phyloP scores from a whole-genome alignment of 2,329 filamentous ascomycete species.

The Xylaria polymorpha region DNA sequence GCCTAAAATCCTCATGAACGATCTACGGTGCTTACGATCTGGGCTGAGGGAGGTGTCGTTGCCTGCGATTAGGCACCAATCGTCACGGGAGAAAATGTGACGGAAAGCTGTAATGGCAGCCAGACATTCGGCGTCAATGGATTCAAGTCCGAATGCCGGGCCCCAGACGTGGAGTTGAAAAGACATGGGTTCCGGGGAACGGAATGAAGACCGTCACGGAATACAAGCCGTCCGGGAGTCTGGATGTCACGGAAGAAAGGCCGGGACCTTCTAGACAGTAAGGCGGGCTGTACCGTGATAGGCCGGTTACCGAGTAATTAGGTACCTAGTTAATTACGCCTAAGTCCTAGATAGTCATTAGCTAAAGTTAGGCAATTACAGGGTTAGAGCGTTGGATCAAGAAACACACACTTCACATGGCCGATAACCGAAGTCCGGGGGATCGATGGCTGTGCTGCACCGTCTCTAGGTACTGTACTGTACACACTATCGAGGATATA shows the following conservation, averaged over 20 bases:
- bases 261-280: not conserved
- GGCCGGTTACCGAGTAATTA: not conserved
- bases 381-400: too few species aligned
- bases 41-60: conserved; percentile 79
- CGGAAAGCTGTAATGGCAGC: conserved; percentile 83
- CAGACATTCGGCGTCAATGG: conserved; percentile 90
- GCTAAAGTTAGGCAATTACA: not conserved
- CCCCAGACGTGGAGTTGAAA: conserved; percentile 91
- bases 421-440: conserved; percentile 16
- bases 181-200: conserved; percentile 50
- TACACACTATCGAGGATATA: not conserved
- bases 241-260: not conserved
- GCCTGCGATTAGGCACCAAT: conserved; percentile 77
- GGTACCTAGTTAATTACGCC: not conserved
- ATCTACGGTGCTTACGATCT: conserved; percentile 66
- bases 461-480: too few species aligned
- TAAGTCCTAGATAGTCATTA: not conserved
- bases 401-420: not conserved
- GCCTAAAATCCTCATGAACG: conserved; percentile 32
- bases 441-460: not conserved
- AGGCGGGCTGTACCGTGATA: conserved; percentile 16
- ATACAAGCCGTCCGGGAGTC: not conserved
- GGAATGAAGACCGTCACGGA: not conserved
- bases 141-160: conserved; percentile 86
- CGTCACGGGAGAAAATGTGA: conserved; percentile 66